Evolutionary conservation across 768 basidiomycete genomes (phyloP), one percentile per base, ranked within the genome.

Genomic region (Gloeopeniophorella convolvens): DNA sequence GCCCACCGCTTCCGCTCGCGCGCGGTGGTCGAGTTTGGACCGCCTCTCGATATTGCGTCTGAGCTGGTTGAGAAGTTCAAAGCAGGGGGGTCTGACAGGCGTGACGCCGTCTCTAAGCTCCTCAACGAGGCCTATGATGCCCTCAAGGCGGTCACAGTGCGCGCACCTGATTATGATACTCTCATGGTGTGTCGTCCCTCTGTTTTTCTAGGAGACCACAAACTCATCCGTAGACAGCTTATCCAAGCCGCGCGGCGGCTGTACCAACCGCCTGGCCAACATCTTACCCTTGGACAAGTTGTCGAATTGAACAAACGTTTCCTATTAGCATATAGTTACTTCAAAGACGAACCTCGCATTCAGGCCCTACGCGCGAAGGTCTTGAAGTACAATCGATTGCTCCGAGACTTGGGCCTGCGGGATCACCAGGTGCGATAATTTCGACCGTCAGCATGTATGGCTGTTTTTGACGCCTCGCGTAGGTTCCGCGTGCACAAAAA

Each of bases 81-180:
- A 60, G 72, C 83, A 56, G 96, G 96, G 3, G 96, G 94, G 5
- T 63, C 72, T 12, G 77, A 83, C 60, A 99, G 98, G 69, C 73
- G 92, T 52, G 87, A 94, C 58, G 96, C 96, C 1, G 90, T 93
- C 36, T 75, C 82, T 13, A 86, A 86, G 62, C 80, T 98, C 57
- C 72, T 99, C 54, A 84, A 97, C 56, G 70, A 96, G 48, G 84
- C 95, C 44, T 96, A 93, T 60, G 89, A 97, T 61, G 87, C 79
- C 18, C 70, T 99, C 56, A 94, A 97, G 71, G 93, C 93, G 0
- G 96, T 99, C 32, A 99, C 96, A 0, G 79, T 98, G 48, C 76
- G 94, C 50, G 91, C 93, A 13, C 94, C 95, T 0, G 96, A 99
- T 66, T 98, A 90, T 65, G 96, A 99, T 58, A 98, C 95, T 1